phyloP scores from a whole-genome alignment of 2,329 filamentous ascomycete species.

The Albifimbria verrucaria region DNA sequence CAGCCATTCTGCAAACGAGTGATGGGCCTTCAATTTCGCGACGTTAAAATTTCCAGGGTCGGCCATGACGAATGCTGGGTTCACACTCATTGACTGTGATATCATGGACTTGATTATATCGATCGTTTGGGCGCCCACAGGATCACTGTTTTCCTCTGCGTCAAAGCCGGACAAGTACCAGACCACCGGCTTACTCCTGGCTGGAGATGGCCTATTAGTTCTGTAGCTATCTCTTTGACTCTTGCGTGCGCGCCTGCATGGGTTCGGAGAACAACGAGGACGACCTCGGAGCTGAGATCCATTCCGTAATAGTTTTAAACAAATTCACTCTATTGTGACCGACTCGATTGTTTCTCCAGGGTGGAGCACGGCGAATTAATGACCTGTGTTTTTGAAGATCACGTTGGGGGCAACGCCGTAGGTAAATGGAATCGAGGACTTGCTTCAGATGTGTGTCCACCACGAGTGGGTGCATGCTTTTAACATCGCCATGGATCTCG shows the following conservation, averaged over 20 bases:
- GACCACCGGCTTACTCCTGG: neutral
- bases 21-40: neutral
- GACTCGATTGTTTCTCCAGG: neutral
- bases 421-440: neutral
- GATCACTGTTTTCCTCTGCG: neutral
- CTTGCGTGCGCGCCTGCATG: neutral
- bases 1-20: conserved; percentile 3
- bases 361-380: neutral
- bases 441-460: neutral
- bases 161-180: conserved; percentile 2
- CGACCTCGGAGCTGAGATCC: neutral
- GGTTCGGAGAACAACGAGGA: conserved; percentile 2
- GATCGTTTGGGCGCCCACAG: neutral
- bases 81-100: neutral
- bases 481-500: neutral
- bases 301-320: neutral
- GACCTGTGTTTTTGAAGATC: conserved; percentile 1
- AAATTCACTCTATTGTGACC: neutral
- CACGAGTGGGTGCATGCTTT: neutral
- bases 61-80: neutral
- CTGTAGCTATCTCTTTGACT: conserved; percentile 4
- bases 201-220: conserved; percentile 1
- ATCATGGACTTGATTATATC: conserved; percentile 1
- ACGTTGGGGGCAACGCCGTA: neutral
- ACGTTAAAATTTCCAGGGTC: neutral